These are phyloP conservation scores for Boletus vermiculosoides DNA, from an alignment of 768 basidiomycete species.

Conservation along the genomic window DNA sequence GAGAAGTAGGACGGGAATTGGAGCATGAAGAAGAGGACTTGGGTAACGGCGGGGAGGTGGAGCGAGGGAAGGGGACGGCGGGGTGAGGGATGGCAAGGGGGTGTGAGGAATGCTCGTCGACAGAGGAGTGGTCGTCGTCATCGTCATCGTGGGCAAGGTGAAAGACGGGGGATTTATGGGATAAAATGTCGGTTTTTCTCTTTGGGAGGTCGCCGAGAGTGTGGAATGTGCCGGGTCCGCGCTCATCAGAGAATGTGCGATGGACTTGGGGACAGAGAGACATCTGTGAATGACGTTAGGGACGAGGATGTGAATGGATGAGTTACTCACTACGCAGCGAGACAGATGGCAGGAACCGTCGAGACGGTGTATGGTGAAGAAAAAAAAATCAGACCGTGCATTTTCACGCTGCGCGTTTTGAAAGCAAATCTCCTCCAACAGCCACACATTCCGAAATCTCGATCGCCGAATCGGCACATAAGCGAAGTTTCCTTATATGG, in stretches of 20 bases:
- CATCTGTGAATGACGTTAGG: slow-evolving; percentile 21
- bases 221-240: slow-evolving; percentile 48
- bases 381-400: neutral
- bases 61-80: slow-evolving; percentile 44
- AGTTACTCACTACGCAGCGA: neutral
- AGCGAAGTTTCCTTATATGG: slow-evolving; percentile 2
- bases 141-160: slow-evolving; percentile 25
- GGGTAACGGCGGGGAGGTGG: slow-evolving; percentile 18
- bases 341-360: neutral
- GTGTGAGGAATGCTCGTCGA: slow-evolving; percentile 17
- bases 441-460: slow-evolving; percentile 15
- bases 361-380: neutral
- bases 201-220: slow-evolving; percentile 48
- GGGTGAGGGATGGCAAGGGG: slow-evolving; percentile 9
- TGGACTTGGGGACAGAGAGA: slow-evolving; percentile 1
- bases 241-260: slow-evolving; percentile 39
- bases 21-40: neutral
- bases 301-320: neutral
- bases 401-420: slow-evolving; percentile 8
- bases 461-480: slow-evolving; percentile 21
- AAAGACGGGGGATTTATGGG: slow-evolving; percentile 18
- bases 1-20: neutral
- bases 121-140: slow-evolving; percentile 23
- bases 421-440: slow-evolving; percentile 11
- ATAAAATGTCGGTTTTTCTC: slow-evolving; percentile 25